Conservation (phyloP, 169 alveolate genomes). For the Cryptosporidium canis region DNA sequence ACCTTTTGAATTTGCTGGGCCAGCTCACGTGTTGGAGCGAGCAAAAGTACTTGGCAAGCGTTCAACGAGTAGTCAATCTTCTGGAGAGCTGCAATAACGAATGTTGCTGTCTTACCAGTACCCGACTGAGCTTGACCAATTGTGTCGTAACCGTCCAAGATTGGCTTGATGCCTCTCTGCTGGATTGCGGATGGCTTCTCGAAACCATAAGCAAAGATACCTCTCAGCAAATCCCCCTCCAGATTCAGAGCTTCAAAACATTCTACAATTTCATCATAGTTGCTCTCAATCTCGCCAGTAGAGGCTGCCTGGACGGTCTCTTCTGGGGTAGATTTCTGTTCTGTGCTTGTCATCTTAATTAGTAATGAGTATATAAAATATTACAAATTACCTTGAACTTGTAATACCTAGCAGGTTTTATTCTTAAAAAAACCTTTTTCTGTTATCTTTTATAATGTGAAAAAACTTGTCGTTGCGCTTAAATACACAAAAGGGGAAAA, state of each 20-base stretch:
- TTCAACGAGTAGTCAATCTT: conserved; percentile 89
- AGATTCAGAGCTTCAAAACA: conserved; percentile 95
- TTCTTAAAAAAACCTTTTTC: neutral
- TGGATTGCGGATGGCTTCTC: conserved; percentile 99
- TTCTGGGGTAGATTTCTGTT: conserved; percentile 35
- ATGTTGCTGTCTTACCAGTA: conserved; percentile 99
- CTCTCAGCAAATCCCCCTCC: conserved; percentile 94
- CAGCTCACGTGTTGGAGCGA: conserved; percentile 99
- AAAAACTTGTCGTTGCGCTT: conserved; percentile 8
- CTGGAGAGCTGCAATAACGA: conserved; percentile 95
- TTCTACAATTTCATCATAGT: conserved; percentile 95
- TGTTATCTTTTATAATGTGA: neutral
- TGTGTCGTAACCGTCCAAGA: conserved; percentile 96
- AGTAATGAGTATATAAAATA: neutral
- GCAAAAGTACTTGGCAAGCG: conserved; percentile 94
- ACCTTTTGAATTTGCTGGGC: conserved; percentile 97
- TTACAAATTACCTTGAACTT: conserved; percentile 33
- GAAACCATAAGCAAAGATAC: conserved; percentile 98
- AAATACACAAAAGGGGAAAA: neutral
- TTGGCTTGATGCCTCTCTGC: conserved; percentile 98
- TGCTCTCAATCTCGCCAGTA: conserved; percentile 84
- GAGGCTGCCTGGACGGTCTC: conserved; percentile 59
- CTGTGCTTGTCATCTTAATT: conserved; percentile 39
- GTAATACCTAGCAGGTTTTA: conserved; percentile 1
- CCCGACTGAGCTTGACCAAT: conserved; percentile 99